Evolutionary conservation across 2,329 filamentous ascomycete species (phyloP).

Genomic region (Emmonsiellopsis sp.): DNA sequence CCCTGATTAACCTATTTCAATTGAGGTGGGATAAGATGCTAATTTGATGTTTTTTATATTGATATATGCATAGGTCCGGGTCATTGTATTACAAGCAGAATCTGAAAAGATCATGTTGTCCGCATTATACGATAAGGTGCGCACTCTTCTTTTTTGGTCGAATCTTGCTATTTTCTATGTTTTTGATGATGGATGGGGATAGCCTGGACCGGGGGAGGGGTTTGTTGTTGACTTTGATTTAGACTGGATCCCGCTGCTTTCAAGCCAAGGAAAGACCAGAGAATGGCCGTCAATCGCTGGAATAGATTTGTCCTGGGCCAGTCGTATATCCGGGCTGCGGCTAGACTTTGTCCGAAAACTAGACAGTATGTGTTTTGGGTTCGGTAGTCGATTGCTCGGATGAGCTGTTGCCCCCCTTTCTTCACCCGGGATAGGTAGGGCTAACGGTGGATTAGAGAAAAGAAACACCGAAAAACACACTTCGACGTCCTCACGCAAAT

Average conservation of each 20-base stretch:
- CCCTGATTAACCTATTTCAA: background rate
- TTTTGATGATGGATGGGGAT: background rate
- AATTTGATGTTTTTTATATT: constrained; percentile 7
- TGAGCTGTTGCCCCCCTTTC: background rate
- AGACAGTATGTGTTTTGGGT: constrained; percentile 28
- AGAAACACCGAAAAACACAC: constrained; percentile 31
- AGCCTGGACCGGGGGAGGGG: too few species aligned
- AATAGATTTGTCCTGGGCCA: constrained; percentile 39
- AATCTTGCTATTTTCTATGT: background rate
- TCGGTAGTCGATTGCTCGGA: too few species aligned
- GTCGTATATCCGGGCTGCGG: constrained; percentile 39
- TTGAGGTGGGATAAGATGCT: background rate
- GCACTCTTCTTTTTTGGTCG: background rate
- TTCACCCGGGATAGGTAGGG: background rate
- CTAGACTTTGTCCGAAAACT: constrained; percentile 36
- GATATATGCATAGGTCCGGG: constrained; percentile 41
- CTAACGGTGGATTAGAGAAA: constrained; percentile 27
- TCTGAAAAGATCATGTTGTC: constrained; percentile 73
- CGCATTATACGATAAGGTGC: constrained; percentile 57
- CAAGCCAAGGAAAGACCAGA: constrained; percentile 37
- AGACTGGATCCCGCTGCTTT: constrained; percentile 37
- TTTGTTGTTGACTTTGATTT: background rate
- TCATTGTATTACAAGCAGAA: constrained; percentile 44
- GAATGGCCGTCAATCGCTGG: constrained; percentile 40
- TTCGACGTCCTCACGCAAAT: constrained; percentile 36